Conservation (phyloP, 495 filamentous ascomycete species). For the Lichenothelia convexa region DNA sequence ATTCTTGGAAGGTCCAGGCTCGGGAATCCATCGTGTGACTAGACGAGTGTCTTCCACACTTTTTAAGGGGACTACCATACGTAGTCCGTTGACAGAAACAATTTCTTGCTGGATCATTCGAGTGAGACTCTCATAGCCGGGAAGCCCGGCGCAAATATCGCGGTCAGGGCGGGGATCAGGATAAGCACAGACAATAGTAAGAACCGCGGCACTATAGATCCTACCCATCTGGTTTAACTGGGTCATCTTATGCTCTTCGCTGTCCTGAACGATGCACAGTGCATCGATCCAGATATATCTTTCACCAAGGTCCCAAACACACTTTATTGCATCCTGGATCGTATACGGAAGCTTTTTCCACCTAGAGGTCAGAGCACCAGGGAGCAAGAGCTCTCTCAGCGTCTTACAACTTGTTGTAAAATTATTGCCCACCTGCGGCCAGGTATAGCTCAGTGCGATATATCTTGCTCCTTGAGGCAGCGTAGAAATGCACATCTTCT, state of each 20-base stretch:
- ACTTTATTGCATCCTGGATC: conserved; percentile 7
- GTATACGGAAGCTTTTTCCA: conserved; percentile 3
- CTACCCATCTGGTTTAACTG: neutral
- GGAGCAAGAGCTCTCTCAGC: neutral
- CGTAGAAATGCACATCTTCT: neutral
- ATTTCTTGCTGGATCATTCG: too few species aligned
- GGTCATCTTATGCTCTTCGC: neutral
- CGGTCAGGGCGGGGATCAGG: neutral
- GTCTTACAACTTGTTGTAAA: neutral
- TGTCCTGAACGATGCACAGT: conserved; percentile 11
- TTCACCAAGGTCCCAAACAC: conserved; percentile 1
- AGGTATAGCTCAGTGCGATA: conserved; percentile 8
- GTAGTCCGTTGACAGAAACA: too few species aligned
- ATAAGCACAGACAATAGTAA: conserved; percentile 1
- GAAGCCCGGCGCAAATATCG: neutral
- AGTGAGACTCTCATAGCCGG: too few species aligned
- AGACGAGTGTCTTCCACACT: too few species aligned
- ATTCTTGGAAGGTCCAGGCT: conserved; percentile 1
- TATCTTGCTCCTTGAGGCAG: neutral
- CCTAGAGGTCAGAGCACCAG: neutral
- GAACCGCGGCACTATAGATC: neutral
- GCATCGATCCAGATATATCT: conserved; percentile 11
- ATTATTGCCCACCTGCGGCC: neutral
- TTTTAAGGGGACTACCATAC: too few species aligned
- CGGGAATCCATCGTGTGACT: too few species aligned